phyloP scores from a whole-genome alignment of 805 yeast species.

The Blastobotrys muscicola region DNA sequence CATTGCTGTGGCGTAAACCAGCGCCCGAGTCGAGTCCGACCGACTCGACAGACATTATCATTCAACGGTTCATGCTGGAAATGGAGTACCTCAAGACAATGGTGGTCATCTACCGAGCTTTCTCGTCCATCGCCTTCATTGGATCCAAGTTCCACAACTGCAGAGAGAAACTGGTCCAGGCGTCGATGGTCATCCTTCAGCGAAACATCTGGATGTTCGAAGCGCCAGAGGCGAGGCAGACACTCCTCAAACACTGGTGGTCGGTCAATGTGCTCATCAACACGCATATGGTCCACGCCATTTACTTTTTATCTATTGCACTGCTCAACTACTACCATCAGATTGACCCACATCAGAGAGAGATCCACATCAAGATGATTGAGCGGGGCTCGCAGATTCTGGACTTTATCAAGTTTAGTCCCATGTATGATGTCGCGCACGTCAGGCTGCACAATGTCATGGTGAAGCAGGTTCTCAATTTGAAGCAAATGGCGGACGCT shows the following conservation, averaged over 20 bases:
- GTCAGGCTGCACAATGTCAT: constrained; percentile 11
- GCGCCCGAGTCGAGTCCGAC: constrained; percentile 14
- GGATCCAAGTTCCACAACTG: constrained; percentile 7
- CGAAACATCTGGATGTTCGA: constrained; percentile 13
- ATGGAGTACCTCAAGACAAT: constrained; percentile 21
- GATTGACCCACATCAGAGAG: constrained; percentile 7
- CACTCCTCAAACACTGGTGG: constrained; percentile 11
- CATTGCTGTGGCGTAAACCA: constrained; percentile 15
- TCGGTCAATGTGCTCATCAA: constrained; percentile 6
- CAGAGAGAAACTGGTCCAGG: constrained; percentile 10
- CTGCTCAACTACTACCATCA: constrained; percentile 12
- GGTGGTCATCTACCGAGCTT: constrained; percentile 23
- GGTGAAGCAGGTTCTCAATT: constrained; percentile 7
- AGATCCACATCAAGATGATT: constrained; percentile 6
- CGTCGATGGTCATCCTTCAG: constrained; percentile 12
- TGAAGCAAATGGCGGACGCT: too few species aligned
- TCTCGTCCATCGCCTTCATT: constrained; percentile 8
- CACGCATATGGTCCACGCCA: constrained; percentile 15
- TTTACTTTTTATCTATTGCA: constrained; percentile 9
- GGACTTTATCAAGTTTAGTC: constrained; percentile 6
- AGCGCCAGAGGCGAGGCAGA: constrained; percentile 6
- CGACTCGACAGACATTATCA: constrained; percentile 17
- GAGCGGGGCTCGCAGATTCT: constrained; percentile 7
- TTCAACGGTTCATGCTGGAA: constrained; percentile 25
- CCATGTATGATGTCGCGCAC: constrained; percentile 8